Base-by-base conservation (phyloP, 139 green algal genomes). In the Mesotaenium endlicherianum region DNA sequence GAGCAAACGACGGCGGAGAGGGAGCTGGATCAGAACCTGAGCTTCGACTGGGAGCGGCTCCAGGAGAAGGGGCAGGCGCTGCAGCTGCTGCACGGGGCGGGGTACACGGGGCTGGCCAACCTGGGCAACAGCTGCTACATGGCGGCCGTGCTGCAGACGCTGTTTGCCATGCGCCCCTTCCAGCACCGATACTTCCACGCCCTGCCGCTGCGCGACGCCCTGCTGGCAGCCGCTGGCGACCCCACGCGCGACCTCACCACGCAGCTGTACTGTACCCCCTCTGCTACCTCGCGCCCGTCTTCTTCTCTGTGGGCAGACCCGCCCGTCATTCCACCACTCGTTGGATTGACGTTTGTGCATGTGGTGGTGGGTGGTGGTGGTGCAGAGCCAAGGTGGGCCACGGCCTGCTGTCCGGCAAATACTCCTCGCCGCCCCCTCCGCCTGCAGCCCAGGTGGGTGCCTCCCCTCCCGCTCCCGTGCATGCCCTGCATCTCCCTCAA, bases 1-100 rank as follows among this genome's bases (percentile, higher is more conserved):
- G 96, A 97, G 74, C 97, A 97, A 91, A 97, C 91, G 2, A 98
- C 98, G 92, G 91, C 95, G 2, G 97, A 99, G 92, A 89, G 97
- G 70, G 88, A 97, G 77, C 60, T 92, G 43, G 92, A 97, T 58
- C 85, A 94, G 42, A 98, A 98, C 90, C 80, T 93, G 55, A 86
- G 64, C 6, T 96, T 94, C 69, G 97, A 99, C 89, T 98, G 97
- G 72, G 90, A 92, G 81, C 86, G 87, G 8, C 94, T 99, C 64
- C 98, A 97, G 0, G 97, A 99, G 88, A 80, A 88, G 16, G 95
- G 95, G 14, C 84, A 72, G 4, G 14, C 80, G 11, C 92, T 98
- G 59, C 31, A 88, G 76, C 92, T 93, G 0, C 72, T 97, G 68
- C 87, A 70, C 3, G 96, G 97, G 0, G 91, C 94, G 0, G 92